Evolutionary conservation across 2,329 filamentous ascomycete species (phyloP), one percentile per base, ranked within the genome.

Genomic region (Ascochyta rabiei): DNA sequence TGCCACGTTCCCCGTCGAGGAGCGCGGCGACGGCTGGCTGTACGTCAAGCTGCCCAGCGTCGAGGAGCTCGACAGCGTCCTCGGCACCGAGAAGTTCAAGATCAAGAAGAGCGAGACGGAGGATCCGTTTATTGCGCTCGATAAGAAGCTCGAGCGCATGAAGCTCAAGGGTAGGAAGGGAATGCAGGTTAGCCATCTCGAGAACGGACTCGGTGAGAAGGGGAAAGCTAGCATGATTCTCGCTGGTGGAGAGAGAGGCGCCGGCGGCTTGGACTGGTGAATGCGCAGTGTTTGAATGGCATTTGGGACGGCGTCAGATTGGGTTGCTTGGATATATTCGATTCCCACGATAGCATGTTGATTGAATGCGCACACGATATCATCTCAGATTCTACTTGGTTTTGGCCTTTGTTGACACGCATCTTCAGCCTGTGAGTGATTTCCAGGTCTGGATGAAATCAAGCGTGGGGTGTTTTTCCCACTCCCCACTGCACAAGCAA

Each of bases 11-110:
- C 83, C 84, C 0, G 86, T 86, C 4, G 89, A 96, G 74, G 88
- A 88, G 71, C 80, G 91, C 10, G 82, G 81, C 0, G 91, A 95
- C 72, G 90, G 89, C 0, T 85, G 86, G 82, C 82, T 96, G 2
- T 93, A 95, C 74, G 75, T 96, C 59, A 89, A 89, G 75, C 79
- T 96, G 24, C 92, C 92, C 18, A 88, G 90, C 0, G 82, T 93
- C 0, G 87, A 88, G 48, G 92, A 96, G 77, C 80, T 96, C 39
- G 92, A 96, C 71, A 82, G 82, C 1, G 84, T 90, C 51, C 79
- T 96, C 24, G 91, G 91, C 0, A 96, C 91, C 0, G 80, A 81
- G 65, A 88, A 85, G 76, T 96, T 90, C 86, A 89, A 84, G 76
- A 86, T 96, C 16, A 88, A 82, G 77, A 89, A 88, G 74, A 88